Percentiles rank a stretch among this genome's conserved stretches.
Conservation (phyloP, 2,329 filamentous ascomycete species). For the Helotiales sp. region DNA sequence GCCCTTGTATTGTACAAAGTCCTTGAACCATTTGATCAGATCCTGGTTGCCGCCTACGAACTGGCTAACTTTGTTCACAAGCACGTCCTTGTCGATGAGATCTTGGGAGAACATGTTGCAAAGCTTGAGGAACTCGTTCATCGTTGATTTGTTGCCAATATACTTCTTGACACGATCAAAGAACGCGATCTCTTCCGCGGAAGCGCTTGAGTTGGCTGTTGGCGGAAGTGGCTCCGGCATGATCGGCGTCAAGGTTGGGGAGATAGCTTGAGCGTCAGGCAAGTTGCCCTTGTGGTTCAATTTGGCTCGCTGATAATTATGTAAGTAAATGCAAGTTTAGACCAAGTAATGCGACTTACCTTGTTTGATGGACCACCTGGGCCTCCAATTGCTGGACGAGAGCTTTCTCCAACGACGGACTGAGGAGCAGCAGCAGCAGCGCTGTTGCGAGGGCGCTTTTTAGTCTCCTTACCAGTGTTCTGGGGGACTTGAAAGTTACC, state of each 20-base stretch:
- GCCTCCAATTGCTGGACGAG: conserved; percentile 31
- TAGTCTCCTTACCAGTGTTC: conserved; percentile 84
- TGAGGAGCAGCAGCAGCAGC: conserved; percentile 38
- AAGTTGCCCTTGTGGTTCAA: conserved; percentile 58
- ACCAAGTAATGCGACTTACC: conserved; percentile 35
- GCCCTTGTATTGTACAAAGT: conserved; percentile 76
- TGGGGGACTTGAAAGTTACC: conserved; percentile 86
- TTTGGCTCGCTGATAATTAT: conserved; percentile 60
- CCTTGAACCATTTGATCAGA: conserved; percentile 84
- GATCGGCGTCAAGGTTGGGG: conserved; percentile 84
- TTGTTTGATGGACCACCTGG: conserved; percentile 45
- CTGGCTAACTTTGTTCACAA: conserved; percentile 77
- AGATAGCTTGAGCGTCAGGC: conserved; percentile 47
- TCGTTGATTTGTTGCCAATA: conserved; percentile 86
- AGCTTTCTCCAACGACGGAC: conserved; percentile 25
- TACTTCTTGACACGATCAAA: conserved; percentile 98
- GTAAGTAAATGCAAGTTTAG: conserved; percentile 4
- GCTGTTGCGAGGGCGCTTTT: conserved; percentile 68
- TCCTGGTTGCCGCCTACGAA: conserved; percentile 90
- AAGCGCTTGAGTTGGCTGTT: conserved; percentile 69
- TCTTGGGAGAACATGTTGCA: conserved; percentile 95
- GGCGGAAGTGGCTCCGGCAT: conserved; percentile 86
- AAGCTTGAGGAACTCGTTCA: conserved; percentile 95
- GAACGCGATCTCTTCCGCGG: conserved; percentile 83
- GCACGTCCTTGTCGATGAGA: conserved; percentile 80